Percentiles rank a stretch among this genome's conserved stretches.
These are phyloP conservation scores for Ajuga chamaepitys DNA, from an alignment of 257 asterid species.

Conservation along the genomic window DNA sequence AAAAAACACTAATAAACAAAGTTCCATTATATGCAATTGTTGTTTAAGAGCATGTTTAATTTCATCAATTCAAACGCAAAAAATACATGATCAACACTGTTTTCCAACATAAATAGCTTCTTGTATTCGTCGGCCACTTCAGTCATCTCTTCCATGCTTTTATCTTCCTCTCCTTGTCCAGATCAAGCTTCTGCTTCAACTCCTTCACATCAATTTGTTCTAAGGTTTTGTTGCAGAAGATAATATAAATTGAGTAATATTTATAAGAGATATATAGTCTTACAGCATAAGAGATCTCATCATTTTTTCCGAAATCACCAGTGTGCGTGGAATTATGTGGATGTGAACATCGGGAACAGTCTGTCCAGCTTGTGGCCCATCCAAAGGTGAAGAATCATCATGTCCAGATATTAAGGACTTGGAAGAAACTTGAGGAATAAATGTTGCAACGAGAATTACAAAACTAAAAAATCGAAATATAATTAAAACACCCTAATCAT, in stretches of 20 bases:
- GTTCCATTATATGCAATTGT: too few relatives aligned
- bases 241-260: neutral
- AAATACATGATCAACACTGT: neutral
- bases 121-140: conserved; percentile 77
- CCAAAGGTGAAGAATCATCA: conserved; percentile 33
- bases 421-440: neutral
- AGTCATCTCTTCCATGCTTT: conserved; percentile 79
- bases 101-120: conserved; percentile 50
- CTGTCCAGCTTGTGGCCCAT: conserved; percentile 94
- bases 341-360: conserved; percentile 83
- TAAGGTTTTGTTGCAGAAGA: conserved; percentile 8
- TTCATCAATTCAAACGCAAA: conserved; percentile 1
- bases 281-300: conserved; percentile 88
- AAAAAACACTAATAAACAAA: too few relatives aligned
- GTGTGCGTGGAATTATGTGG: conserved; percentile 77
- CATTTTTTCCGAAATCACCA: conserved; percentile 79
- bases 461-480: neutral
- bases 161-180: conserved; percentile 86
- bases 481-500: neutral
- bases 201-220: conserved; percentile 74
- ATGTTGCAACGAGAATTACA: neutral
- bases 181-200: conserved; percentile 76
- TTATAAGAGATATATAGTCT: conserved; percentile 11
- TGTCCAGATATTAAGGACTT: conserved; percentile 8
- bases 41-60: too few relatives aligned